Evolutionary conservation across 2,329 filamentous ascomycete genomes (phyloP).

Genomic region (Fusarium metavorans): DNA sequence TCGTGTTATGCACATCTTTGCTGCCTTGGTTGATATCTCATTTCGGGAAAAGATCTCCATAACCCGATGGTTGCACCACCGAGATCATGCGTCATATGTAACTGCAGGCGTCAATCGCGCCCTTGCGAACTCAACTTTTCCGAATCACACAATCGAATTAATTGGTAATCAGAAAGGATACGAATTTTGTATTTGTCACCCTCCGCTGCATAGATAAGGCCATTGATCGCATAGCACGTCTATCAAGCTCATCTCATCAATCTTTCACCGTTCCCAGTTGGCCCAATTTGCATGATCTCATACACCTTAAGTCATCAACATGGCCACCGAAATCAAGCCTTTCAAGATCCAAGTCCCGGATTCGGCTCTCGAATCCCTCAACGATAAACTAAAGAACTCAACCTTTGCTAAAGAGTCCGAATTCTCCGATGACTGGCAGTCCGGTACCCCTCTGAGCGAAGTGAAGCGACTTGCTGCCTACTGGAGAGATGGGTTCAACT

Average conservation of each 20-base stretch:
- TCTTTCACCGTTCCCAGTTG: background rate
- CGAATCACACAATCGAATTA: background rate
- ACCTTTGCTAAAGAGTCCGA: constrained; percentile 46
- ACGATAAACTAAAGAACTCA: constrained; percentile 48
- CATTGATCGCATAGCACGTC: background rate
- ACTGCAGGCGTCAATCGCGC: background rate
- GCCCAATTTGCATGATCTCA: background rate
- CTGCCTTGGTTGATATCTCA: background rate
- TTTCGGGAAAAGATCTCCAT: background rate
- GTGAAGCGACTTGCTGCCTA: constrained; percentile 51
- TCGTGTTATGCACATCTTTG: background rate
- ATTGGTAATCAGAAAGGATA: background rate
- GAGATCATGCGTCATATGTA: background rate
- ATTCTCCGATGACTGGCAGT: constrained; percentile 50
- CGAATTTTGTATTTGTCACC: background rate
- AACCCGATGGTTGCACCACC: background rate
- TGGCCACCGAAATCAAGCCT: constrained; percentile 45
- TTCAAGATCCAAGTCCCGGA: constrained; percentile 53
- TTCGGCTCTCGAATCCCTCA: constrained; percentile 44
- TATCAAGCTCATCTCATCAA: background rate
- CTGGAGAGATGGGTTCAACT: constrained; percentile 67
- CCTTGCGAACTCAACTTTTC: background rate
- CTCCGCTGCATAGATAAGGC: background rate
- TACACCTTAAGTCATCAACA: background rate
- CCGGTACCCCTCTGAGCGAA: constrained; percentile 48